These are phyloP conservation scores for Epichloe hybrida DNA, from an alignment of 2,329 filamentous ascomycete genomes.

Conservation along the genomic window DNA sequence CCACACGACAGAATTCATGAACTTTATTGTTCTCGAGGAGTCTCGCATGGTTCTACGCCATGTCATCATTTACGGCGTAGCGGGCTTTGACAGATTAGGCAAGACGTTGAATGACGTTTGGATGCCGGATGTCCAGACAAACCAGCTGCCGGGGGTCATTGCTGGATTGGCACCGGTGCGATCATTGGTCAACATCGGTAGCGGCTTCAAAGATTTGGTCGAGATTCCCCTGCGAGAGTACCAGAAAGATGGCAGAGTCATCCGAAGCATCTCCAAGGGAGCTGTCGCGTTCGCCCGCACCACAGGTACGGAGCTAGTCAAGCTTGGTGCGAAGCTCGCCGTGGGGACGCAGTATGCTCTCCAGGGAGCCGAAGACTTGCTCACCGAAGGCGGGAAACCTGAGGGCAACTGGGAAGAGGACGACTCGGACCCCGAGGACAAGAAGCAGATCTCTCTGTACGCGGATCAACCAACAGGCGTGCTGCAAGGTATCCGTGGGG, in stretches of 20 bases:
- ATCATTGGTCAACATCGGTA: constrained; percentile 80
- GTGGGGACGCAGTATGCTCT: constrained; percentile 91
- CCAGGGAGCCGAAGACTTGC: constrained; percentile 72
- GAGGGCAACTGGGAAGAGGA: constrained; percentile 42
- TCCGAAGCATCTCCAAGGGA: constrained; percentile 85
- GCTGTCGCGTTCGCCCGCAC: constrained; percentile 82
- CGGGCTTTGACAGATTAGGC: constrained; percentile 80
- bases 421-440: constrained; percentile 52
- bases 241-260: constrained; percentile 80
- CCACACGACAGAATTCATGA: constrained; percentile 96
- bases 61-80: constrained; percentile 83
- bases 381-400: constrained; percentile 32
- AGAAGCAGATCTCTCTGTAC: constrained; percentile 76
- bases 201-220: constrained; percentile 73
- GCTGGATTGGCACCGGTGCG: constrained; percentile 83
- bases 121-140: constrained; percentile 83
- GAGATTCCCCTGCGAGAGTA: constrained; percentile 88
- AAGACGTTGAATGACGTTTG: constrained; percentile 89
- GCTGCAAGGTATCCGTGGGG: constrained; percentile 74
- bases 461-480: constrained; percentile 89
- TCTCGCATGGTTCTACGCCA: constrained; percentile 76
- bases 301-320: constrained; percentile 87
- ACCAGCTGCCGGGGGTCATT: constrained; percentile 79
- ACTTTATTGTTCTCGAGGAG: constrained; percentile 85
- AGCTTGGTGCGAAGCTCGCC: constrained; percentile 83